Conservation (phyloP, 2,329 filamentous ascomycete genomes). For the Fusarium nelsonii region DNA sequence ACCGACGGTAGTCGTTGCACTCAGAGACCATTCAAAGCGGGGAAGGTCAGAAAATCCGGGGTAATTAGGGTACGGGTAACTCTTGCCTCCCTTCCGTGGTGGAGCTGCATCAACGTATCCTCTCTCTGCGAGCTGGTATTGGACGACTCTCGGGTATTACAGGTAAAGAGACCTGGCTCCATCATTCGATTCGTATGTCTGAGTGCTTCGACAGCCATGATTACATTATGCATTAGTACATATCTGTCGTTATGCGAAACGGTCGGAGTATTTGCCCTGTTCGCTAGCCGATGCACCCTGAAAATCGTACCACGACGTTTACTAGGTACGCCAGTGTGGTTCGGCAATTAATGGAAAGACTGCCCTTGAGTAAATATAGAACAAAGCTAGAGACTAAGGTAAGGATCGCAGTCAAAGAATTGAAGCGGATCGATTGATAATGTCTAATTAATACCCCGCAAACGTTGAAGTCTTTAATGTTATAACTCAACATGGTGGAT, state of each 20-base stretch:
- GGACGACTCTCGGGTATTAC: slow-evolving; percentile 20
- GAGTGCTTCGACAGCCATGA: slow-evolving; percentile 29
- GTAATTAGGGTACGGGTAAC: slow-evolving; percentile 44
- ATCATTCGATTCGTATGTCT: slow-evolving; percentile 36
- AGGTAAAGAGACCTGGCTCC: background rate
- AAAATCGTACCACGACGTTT: background rate
- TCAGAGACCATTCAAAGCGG: slow-evolving; percentile 31
- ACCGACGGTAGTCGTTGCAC: slow-evolving; percentile 35
- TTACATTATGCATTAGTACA: background rate
- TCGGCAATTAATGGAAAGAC: background rate
- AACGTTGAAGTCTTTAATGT: too few species aligned
- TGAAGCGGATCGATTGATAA: background rate
- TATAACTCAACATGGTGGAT: too few species aligned
- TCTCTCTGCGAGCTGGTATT: slow-evolving; percentile 18
- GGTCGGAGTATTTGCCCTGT: slow-evolving; percentile 7
- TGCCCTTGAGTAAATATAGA: background rate
- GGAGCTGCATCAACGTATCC: slow-evolving; percentile 31
- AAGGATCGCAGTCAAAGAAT: too few species aligned
- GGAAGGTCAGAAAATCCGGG: slow-evolving; percentile 47
- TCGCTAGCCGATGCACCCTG: slow-evolving; percentile 6
- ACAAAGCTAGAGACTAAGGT: background rate
- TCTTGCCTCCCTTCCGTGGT: slow-evolving; percentile 38
- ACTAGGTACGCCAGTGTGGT: slow-evolving; percentile 4
- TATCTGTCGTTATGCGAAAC: background rate
- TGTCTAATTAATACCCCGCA: too few species aligned